phyloP scores from a whole-genome alignment of 805 yeast genomes.

The Pichia sporocuriosa region DNA sequence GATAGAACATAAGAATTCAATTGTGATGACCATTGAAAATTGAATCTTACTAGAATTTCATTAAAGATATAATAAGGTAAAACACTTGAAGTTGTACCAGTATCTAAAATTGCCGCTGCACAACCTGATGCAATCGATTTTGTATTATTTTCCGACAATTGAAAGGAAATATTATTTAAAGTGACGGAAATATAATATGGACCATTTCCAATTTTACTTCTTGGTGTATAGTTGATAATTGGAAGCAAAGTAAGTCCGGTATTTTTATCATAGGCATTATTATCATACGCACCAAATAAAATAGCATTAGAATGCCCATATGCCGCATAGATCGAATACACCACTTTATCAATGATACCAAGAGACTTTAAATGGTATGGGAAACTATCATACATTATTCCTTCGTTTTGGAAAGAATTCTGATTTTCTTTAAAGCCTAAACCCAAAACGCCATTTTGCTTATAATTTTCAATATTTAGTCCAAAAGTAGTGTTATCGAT shows the following conservation, averaged over 20 bases:
- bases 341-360: slow-evolving; percentile 45
- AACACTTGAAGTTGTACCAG: slow-evolving; percentile 44
- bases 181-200: slow-evolving; percentile 39
- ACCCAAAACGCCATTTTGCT: slow-evolving; percentile 61
- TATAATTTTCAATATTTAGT: slow-evolving; percentile 50
- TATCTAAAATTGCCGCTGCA: slow-evolving; percentile 39
- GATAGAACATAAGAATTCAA: slow-evolving; percentile 38
- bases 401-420: slow-evolving; percentile 33
- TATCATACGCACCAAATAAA: slow-evolving; percentile 62
- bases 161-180: slow-evolving; percentile 30
- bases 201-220: slow-evolving; percentile 25
- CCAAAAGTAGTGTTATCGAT: slow-evolving; percentile 56
- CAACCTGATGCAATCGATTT: slow-evolving; percentile 15
- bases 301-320: slow-evolving; percentile 38
- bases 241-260: slow-evolving; percentile 31
- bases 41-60: slow-evolving; percentile 24
- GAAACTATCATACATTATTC: slow-evolving; percentile 44
- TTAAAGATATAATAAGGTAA: slow-evolving; percentile 32
- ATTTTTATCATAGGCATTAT: slow-evolving; percentile 37
- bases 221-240: slow-evolving; percentile 13
- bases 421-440: slow-evolving; percentile 64
- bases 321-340: slow-evolving; percentile 42
- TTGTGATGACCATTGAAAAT: slow-evolving; percentile 34
- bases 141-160: slow-evolving; percentile 18
- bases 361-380: slow-evolving; percentile 50